Percentiles rank a stretch among this genome's conserved stretches.
phyloP scores from a whole-genome alignment of 768 basidiomycete genomes.

The Mycena rosella region DNA sequence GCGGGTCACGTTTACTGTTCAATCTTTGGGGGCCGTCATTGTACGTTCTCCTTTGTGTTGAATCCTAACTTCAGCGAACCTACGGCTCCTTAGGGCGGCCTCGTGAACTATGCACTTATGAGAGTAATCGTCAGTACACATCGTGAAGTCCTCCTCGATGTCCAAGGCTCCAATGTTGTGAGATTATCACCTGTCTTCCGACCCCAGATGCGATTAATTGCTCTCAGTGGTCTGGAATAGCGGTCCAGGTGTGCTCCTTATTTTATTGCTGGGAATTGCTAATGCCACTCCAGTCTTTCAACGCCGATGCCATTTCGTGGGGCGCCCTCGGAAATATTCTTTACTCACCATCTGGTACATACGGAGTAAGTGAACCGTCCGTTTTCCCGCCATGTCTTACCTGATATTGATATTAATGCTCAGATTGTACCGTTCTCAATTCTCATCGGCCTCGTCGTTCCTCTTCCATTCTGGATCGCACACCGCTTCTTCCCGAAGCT shows the following conservation, averaged over 20 bases:
- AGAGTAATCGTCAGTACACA: constrained; percentile 55
- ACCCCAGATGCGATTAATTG: too few species aligned
- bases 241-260: constrained; percentile 65
- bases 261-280: too few species aligned
- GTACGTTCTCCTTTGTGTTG: constrained; percentile 42
- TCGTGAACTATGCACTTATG: constrained; percentile 67
- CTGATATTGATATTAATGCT: too few species aligned
- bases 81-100: constrained; percentile 52
- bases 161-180: constrained; percentile 65
- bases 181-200: too few species aligned
- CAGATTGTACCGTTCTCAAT: constrained; percentile 60
- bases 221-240: too few species aligned
- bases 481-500: constrained; percentile 61
- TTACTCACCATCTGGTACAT: constrained; percentile 58
- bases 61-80: too few species aligned
- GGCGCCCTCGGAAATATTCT: constrained; percentile 65
- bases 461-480: constrained; percentile 65
- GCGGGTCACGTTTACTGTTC: constrained; percentile 67
- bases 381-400: too few species aligned
- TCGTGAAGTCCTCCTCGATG: constrained; percentile 54
- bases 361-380: constrained; percentile 47
- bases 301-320: constrained; percentile 67
- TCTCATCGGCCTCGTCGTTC: constrained; percentile 60
- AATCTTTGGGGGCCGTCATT: constrained; percentile 65
- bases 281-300: constrained; percentile 65